A percentile compares a stretch with the other conserved stretches of the same genome.
Evolutionary conservation across 225 moss, liverwort and hornwort genomes (phyloP).

Genomic region (Anthoceros angustus): DNA sequence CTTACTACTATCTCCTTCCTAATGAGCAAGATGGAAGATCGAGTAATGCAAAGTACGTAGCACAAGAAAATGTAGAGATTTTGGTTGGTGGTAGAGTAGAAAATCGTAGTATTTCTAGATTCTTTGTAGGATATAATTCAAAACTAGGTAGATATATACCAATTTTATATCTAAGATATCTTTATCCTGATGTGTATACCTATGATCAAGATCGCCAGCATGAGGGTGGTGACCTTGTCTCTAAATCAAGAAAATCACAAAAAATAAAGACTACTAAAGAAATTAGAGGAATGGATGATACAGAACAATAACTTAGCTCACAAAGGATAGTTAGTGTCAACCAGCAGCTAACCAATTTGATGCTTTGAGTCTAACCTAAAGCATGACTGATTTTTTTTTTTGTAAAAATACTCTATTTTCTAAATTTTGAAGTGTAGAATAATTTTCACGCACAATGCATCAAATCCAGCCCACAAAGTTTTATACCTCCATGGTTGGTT

Average conservation of each 20-base stretch:
- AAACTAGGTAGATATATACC: neutral
- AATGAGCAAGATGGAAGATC: neutral
- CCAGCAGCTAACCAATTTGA: no score
- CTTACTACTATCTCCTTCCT: neutral
- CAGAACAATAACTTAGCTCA: no score
- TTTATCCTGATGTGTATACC: neutral
- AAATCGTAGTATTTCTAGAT: neutral
- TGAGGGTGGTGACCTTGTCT: neutral
- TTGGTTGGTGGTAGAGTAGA: neutral
- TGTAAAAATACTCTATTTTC: no score
- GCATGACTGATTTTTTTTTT: no score
- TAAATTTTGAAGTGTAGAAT: no score
- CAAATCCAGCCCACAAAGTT: no score
- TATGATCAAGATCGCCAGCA: neutral
- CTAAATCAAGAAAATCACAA: neutral
- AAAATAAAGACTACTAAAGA: no score
- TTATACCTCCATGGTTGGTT: no score
- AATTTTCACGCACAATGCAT: no score
- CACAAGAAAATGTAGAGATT: slow-evolving; percentile 2
- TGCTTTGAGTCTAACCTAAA: no score
- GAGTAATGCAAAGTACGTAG: neutral
- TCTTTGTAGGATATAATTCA: neutral
- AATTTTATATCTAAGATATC: neutral
- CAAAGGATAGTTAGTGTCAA: no score
- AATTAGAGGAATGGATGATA: no score